Evolutionary conservation across 2,329 filamentous ascomycete species (phyloP).

Genomic region (Onygenales sp.): DNA sequence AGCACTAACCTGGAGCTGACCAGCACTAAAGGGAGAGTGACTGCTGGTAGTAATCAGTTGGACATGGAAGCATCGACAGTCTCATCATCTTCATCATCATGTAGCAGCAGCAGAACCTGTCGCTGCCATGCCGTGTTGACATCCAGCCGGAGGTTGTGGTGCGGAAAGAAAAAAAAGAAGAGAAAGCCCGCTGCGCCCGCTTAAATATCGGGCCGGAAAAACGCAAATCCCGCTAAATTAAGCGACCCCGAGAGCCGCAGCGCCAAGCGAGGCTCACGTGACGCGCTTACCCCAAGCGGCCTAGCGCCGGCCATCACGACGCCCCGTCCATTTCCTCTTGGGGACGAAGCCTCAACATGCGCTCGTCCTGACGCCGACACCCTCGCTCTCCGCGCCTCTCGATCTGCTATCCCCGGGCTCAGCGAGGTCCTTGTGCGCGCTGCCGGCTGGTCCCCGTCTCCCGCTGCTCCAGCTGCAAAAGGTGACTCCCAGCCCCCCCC

Average conservation of each 20-base stretch:
- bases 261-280: slow-evolving; percentile 6
- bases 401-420: neutral
- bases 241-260: slow-evolving; percentile 7
- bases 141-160: neutral
- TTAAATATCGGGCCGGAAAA: slow-evolving; percentile 4
- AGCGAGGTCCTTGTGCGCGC: neutral
- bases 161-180: slow-evolving; percentile 10
- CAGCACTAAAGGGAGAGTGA: neutral
- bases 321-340: slow-evolving; percentile 7
- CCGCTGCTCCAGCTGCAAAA: slow-evolving; percentile 3
- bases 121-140: neutral
- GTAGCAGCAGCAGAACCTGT: neutral
- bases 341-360: slow-evolving; percentile 9
- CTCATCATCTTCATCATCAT: neutral
- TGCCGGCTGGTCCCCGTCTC: slow-evolving; percentile 4
- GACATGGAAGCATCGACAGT: neutral
- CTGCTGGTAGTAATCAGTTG: neutral
- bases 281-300: neutral
- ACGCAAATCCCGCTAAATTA: slow-evolving; percentile 5
- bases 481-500: slow-evolving; percentile 4
- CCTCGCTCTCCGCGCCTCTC: neutral
- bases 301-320: slow-evolving; percentile 11
- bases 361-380: slow-evolving; percentile 3
- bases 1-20: neutral
- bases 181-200: slow-evolving; percentile 4